Evolutionary conservation across 257 asterid genomes (phyloP), one percentile per base, ranked within the genome.

Genomic region (Primulina tabacum): DNA sequence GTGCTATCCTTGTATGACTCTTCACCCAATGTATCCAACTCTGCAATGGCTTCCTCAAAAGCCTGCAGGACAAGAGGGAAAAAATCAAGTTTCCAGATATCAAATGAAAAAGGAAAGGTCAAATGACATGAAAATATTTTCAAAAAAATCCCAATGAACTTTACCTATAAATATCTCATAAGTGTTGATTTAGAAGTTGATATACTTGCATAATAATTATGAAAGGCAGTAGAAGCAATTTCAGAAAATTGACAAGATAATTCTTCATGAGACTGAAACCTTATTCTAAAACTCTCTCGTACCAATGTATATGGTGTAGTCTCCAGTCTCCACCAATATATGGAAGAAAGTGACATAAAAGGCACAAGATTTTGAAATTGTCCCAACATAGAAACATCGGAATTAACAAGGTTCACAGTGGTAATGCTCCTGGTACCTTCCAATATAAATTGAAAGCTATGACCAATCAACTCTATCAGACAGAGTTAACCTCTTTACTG

Each of bases 1-100:
- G 92, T 84, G 92, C 89, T 86, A 56, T 86, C 92, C 81, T 86
- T 84, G 77, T 86, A 84, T 4, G 92, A 84, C 62, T 87, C 90
- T 73, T 85, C 93, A n/a, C 90, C 87, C 83, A 85, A 75, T 4
- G 87, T 83, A 77, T 84, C 92, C 83, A 86, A 70, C 77, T 86
- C 89, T 53, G 87, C 89, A 72, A 86, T 86, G 47, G 92, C 92
- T 80, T 84, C 89, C 76, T 84, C 92, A 12, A 86, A 84, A 59
- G 92, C 92, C 89, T 86, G 77, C 70, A 71, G 7, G 67, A 14
- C 62, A 24, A 65, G 28, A 62, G 26, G 55, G 24, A 67, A 52
- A n/a, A 18, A 14, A 7, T 34, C 64, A 65, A 62, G 33, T 32
- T 29, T 74, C 43, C 50, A 30, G 21, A 32, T 5, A 16, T 33